These are phyloP conservation scores for Tetrahymena malaccensis DNA, from an alignment of 73 alveolate species.

Conservation along the genomic window DNA sequence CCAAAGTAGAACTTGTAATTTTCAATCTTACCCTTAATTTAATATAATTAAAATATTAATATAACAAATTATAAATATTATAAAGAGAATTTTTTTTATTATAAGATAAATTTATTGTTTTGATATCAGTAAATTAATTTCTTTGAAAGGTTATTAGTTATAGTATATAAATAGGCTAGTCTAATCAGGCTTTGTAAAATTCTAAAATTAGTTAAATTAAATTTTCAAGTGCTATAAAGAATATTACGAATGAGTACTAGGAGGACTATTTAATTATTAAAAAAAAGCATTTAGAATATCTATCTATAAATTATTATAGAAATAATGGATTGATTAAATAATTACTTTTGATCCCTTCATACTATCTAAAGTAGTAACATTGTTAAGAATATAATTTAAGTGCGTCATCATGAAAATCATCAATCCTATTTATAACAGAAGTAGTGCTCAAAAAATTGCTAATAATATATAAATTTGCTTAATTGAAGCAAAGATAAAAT, in stretches of 20 bases:
- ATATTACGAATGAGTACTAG: neutral
- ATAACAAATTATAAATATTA: neutral
- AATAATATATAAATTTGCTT: too few species aligned
- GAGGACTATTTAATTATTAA: neutral
- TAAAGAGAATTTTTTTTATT: too few species aligned
- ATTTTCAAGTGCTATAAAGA: neutral
- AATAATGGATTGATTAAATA: too few species aligned
- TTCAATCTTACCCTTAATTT: neutral
- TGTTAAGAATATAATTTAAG: neutral
- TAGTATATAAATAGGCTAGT: neutral
- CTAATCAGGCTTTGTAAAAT: neutral
- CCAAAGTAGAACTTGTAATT: constrained; percentile 25
- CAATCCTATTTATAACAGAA: neutral
- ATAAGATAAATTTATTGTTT: neutral
- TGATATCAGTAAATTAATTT: neutral
- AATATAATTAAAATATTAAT: neutral
- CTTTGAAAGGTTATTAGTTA: neutral
- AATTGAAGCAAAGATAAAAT: too few species aligned
- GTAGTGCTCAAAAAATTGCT: too few species aligned
- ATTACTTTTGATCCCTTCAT: neutral
- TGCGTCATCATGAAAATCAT: neutral
- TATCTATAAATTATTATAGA: neutral
- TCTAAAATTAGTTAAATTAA: neutral
- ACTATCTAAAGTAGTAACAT: neutral
- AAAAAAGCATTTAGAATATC: neutral